phyloP scores from a whole-genome alignment of 257 asterid species.

The Handroanthus guayacan region DNA sequence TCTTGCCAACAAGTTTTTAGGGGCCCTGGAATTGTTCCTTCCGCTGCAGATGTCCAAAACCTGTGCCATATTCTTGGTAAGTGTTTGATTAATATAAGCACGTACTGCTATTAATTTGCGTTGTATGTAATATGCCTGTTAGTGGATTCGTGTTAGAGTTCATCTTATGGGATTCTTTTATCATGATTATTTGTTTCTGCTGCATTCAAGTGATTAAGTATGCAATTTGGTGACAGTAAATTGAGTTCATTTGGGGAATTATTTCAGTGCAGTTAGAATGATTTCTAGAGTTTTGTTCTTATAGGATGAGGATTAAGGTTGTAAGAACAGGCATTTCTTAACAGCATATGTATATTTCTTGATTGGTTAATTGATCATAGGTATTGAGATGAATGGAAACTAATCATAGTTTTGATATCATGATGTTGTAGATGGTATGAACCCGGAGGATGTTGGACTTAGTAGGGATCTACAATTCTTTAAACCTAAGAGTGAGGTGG shows the following conservation, averaged over 20 bases:
- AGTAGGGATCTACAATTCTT: constrained; percentile 67
- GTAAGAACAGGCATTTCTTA: too few relatives aligned
- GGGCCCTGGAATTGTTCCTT: constrained; percentile 67
- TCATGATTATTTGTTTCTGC: too few relatives aligned
- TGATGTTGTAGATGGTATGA: constrained; percentile 59
- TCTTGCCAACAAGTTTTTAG: constrained; percentile 58
- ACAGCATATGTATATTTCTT: too few relatives aligned
- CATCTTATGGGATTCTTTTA: too few relatives aligned
- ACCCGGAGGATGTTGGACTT: constrained; percentile 80
- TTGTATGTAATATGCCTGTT: background rate
- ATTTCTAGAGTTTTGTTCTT: too few relatives aligned
- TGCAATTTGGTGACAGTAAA: too few relatives aligned
- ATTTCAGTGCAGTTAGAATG: too few relatives aligned
- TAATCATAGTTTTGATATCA: background rate
- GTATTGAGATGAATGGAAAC: background rate
- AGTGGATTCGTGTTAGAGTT: too few relatives aligned
- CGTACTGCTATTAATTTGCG: background rate
- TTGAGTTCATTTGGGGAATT: too few relatives aligned
- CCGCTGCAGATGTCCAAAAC: constrained; percentile 47
- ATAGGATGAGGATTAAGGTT: too few relatives aligned
- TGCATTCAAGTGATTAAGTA: too few relatives aligned
- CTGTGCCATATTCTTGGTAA: constrained; percentile 66
- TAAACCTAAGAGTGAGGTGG: constrained; percentile 45
- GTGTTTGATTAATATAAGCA: background rate
- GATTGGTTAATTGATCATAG: too few relatives aligned